Evolutionary conservation across 169 alveolate genomes (phyloP), one percentile per base, ranked within the genome.

Genomic region (Babesia ovata): DNA sequence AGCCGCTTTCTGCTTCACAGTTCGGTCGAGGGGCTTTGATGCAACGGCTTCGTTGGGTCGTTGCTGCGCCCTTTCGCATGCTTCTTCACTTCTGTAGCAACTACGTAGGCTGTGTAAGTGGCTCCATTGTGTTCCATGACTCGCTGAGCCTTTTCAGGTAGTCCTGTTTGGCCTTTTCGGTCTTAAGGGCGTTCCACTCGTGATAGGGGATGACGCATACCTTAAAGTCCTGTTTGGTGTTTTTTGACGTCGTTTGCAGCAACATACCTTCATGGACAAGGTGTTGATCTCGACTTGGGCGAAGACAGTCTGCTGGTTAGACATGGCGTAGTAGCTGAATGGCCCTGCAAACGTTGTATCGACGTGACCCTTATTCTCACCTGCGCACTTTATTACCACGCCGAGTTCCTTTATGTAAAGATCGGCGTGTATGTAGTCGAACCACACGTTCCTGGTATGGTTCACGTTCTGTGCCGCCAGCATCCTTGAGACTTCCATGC

Each of bases 281-380:
- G 82, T 44, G 9, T 67, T 33, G n/a, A 60, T 50, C 65, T 83
- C 83, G 46, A 69, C 48, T 22, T 83, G 63, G 14, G 84, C 56
- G 49, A 83, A 75, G 36, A 36, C 63, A 6, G 85, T 83, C 76
- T 66, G 60, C 42, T 60, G 21, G 24, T 33, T 49, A 11, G 94
- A 90, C 66, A 73, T 86, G 24, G 90, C 87, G 73, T 90, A 90
- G 83, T 90, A 86, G 77, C 92, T 90, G 75, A 77, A 90, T 17
- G 94, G 94, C 3, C 93, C 93, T 85, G 75, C 28, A 16, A 4
- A 24, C 19, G 48, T 12, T 21, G 29, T 16, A 2, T 22, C 24
- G 52, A 7, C 17, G 48, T 19, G 19, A 13, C 61, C 10, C 14
- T 3, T 42, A 9, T 3, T 7, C 73, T 22, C 26, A 74, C 90